These are phyloP conservation scores for Lyophyllum atratum DNA, from an alignment of 768 basidiomycete genomes.

Conservation along the genomic window DNA sequence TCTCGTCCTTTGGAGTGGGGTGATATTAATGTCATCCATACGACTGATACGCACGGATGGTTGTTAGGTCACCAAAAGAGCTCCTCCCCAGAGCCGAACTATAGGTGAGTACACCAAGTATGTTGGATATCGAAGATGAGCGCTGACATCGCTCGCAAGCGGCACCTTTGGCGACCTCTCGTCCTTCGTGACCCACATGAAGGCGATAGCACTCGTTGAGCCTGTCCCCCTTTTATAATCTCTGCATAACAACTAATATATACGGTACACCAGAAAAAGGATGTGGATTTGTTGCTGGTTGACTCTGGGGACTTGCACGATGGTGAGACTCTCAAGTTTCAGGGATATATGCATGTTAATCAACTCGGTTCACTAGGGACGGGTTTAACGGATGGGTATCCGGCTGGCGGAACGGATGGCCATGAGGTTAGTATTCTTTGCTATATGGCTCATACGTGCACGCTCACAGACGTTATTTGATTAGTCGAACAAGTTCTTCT, in stretches of 20 bases:
- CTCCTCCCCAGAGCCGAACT: slow-evolving; percentile 75
- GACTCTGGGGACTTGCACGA: slow-evolving; percentile 83
- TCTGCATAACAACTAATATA: background rate
- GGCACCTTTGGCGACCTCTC: slow-evolving; percentile 78
- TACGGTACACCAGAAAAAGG: slow-evolving; percentile 44
- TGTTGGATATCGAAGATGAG: background rate
- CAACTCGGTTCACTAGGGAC: slow-evolving; percentile 47
- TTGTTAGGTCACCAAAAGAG: slow-evolving; percentile 80
- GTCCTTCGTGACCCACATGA: slow-evolving; percentile 82
- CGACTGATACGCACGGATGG: slow-evolving; percentile 76
- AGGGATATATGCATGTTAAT: too few species aligned
- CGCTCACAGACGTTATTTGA: background rate
- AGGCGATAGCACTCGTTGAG: slow-evolving; percentile 60
- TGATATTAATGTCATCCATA: slow-evolving; percentile 86
- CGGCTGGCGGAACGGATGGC: slow-evolving; percentile 68
- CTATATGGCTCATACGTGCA: background rate
- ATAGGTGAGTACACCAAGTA: slow-evolving; percentile 29
- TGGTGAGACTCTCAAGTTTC: too few species aligned
- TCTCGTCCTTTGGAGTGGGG: slow-evolving; percentile 77
- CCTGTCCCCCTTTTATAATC: background rate
- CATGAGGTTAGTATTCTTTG: slow-evolving; percentile 51
- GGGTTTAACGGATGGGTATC: slow-evolving; percentile 77
- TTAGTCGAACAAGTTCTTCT: slow-evolving; percentile 76
- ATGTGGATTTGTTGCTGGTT: slow-evolving; percentile 82
- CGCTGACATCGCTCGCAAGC: slow-evolving; percentile 14